Conservation (phyloP, 2,329 filamentous ascomycete species). For the Trichophyton benhamiae region DNA sequence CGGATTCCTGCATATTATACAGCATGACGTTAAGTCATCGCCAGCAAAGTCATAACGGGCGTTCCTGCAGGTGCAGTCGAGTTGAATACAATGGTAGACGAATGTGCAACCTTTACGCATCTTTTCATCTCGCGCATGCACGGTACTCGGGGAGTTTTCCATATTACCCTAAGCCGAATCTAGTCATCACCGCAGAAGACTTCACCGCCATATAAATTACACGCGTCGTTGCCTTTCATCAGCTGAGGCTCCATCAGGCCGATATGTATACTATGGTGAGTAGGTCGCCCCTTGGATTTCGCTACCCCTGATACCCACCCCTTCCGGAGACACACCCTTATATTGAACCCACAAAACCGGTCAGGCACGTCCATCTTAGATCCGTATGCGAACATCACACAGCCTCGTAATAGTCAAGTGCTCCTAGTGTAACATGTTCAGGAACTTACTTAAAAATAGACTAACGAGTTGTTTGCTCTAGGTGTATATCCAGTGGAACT, state of each 20-base stretch:
- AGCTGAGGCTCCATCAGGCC: not conserved
- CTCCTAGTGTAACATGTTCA: constrained; percentile 2
- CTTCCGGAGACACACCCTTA: not conserved
- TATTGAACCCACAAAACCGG: not conserved
- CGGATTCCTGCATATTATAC: not conserved
- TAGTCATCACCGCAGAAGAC: not conserved
- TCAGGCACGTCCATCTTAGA: not conserved
- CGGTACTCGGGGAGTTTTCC: not conserved
- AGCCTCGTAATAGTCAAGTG: not conserved
- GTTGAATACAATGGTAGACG: not conserved
- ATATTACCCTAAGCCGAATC: not conserved
- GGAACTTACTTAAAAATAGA: not conserved
- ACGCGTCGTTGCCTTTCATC: not conserved
- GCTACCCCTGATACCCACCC: not conserved
- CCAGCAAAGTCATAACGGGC: not conserved
- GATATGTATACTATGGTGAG: not conserved
- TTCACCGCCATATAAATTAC: not conserved
- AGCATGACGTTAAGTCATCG: not conserved
- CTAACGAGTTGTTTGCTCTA: constrained; percentile 2
- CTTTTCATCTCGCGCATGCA: not conserved
- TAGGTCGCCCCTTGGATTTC: not conserved
- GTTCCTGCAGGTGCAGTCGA: not conserved
- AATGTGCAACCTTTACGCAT: not conserved
- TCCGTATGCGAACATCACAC: not conserved
- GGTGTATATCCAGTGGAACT: not conserved